Evolutionary conservation across 495 filamentous ascomycete species (phyloP), one percentile per base, ranked within the genome.

Genomic region (Pseudoneurospora amorphoporcata): DNA sequence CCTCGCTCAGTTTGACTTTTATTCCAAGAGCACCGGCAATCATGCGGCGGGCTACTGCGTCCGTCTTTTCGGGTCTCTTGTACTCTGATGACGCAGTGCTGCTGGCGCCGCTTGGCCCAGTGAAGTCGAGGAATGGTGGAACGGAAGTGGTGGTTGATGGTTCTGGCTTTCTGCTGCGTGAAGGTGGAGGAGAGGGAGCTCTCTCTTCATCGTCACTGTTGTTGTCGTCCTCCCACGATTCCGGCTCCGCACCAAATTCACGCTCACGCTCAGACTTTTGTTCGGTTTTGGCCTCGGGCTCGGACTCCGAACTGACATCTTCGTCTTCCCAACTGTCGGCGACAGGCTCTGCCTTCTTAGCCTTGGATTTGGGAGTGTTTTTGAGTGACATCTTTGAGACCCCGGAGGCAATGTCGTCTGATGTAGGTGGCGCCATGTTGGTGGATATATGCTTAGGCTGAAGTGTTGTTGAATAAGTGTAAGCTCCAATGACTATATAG

Each of bases 311-410:
- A 69, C 80, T 81, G 77, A 84, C 40, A 75, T 85, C 81, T 70
- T 92, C 93, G 79, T 94, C 92, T 81, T 97, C 94, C 93, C 94
- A 96, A 73, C 92, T 94, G 77, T 95, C 93, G 70, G 88, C 90
- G 39, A 94, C 84, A 42, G 84, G 76, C 38, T 78, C 73, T 68
- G 78, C 76, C 73, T 81, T 85, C 73, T 82, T 83, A 29, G 77
- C 73, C 42, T 76, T 74, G 32, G 78, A 68, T 45, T 65, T 70
- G 9, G 75, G 69, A 16, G 73, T 35, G 42, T 77, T 73, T 39
- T 80, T 79, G 39, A 85, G 76, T 8, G 82, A 80, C 19, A 85
- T 79, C 65, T 83, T 83, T 69, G 80, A 75, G 71, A 86, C 69
- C 45, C 68, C 65, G 2, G 81, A 75, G 35, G 73, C 29, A 43